Percentiles rank a stretch among this genome's conserved stretches.
phyloP scores from a whole-genome alignment of 139 green algal species.

The Gonium pectorale region DNA sequence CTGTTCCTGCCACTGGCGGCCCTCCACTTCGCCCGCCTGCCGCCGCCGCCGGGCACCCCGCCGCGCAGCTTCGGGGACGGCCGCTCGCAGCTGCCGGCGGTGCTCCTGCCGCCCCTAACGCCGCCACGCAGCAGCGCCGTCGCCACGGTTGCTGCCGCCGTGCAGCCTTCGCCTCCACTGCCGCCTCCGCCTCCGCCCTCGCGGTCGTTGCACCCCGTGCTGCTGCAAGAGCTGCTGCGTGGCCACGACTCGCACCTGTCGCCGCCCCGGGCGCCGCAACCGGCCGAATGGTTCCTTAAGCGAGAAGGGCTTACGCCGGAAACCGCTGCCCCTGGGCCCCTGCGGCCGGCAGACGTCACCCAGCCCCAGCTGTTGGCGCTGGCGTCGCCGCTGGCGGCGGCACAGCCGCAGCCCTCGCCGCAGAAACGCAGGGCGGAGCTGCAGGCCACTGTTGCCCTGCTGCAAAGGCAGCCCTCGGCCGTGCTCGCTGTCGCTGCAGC shows the following conservation, averaged over 20 bases:
- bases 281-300: not conserved
- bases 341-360: not conserved
- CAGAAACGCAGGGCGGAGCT: not conserved
- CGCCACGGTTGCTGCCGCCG: too few species aligned
- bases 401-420: not conserved
- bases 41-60: not conserved
- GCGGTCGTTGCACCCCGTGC: not conserved
- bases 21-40: conserved; percentile 7
- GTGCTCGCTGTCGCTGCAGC: not conserved
- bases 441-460: not conserved
- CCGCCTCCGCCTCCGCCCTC: not conserved
- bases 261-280: not conserved
- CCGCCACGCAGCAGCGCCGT: not conserved
- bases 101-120: not conserved
- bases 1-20: not conserved
- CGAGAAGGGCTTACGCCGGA: not conserved
- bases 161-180: too few species aligned
- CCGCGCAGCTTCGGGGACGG: conserved; percentile 23
- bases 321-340: not conserved
- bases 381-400: not conserved
- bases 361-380: not conserved
- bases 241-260: not conserved
- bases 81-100: not conserved
- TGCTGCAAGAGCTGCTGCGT: conserved; percentile 18
- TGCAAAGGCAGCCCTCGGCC: not conserved